These are phyloP conservation scores for Exophiala dermatitidis DNA, from an alignment of 2,329 filamentous ascomycete species.

Conservation along the genomic window DNA sequence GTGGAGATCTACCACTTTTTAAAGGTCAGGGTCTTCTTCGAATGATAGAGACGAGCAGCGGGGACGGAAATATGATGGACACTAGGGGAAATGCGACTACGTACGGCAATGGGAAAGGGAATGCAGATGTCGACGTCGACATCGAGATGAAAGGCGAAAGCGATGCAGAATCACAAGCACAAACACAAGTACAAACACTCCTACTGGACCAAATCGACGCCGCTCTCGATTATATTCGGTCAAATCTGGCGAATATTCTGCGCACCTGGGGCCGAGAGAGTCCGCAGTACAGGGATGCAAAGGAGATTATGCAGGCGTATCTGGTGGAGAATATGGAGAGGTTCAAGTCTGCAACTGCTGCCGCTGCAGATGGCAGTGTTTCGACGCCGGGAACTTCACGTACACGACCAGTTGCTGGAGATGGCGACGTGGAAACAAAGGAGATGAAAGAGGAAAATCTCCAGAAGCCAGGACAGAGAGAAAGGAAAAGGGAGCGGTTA, in stretches of 20 bases:
- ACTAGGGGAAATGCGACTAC: too few relatives aligned
- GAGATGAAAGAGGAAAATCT: background rate
- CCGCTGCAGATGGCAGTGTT: too few relatives aligned
- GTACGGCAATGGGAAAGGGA: too few relatives aligned
- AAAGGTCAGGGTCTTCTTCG: too few relatives aligned
- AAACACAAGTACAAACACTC: background rate
- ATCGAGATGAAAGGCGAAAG: background rate
- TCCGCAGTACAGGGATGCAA: constrained; percentile 19
- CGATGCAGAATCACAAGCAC: background rate
- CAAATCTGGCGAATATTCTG: constrained; percentile 20
- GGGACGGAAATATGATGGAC: too few relatives aligned
- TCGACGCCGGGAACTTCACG: too few relatives aligned
- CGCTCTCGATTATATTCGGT: constrained; percentile 22
- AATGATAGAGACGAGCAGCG: too few relatives aligned
- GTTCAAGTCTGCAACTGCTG: background rate
- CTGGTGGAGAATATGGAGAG: constrained; percentile 21
- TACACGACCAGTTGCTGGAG: background rate
- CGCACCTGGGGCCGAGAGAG: constrained; percentile 21
- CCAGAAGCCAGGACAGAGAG: background rate
- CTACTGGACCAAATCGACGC: constrained; percentile 13
- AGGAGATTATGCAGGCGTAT: constrained; percentile 22
- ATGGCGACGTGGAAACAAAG: background rate
- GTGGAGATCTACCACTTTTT: too few relatives aligned
- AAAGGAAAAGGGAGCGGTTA: background rate
- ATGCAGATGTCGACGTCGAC: background rate